phyloP scores from a whole-genome alignment of 179 eudicot species.

The Silene noctiflora region DNA sequence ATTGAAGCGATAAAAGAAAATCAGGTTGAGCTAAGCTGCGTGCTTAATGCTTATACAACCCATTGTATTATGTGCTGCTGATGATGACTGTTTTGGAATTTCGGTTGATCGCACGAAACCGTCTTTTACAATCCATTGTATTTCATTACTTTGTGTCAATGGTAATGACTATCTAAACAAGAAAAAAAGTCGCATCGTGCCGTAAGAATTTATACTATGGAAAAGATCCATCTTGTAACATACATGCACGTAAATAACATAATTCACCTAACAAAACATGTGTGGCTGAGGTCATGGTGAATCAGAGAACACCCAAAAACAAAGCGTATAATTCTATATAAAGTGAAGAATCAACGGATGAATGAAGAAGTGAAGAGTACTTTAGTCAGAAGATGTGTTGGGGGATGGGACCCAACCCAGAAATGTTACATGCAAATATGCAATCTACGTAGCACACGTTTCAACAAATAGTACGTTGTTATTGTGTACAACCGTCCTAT shows the following conservation, averaged over 20 bases:
- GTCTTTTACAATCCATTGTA: no score
- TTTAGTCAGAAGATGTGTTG: background rate
- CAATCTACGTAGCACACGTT: constrained; percentile 30
- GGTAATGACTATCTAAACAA: no score
- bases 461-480: background rate
- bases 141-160: no score
- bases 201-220: background rate
- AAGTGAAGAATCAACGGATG: constrained; percentile 12
- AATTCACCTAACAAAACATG: no score
- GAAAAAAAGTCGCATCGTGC: background rate
- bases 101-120: background rate
- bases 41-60: background rate
- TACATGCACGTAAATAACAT: no score
- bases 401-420: constrained; percentile 18
- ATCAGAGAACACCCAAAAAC: constrained; percentile 8
- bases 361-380: constrained; percentile 3
- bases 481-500: no score
- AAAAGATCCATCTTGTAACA: no score
- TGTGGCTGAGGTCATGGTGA: background rate
- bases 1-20: background rate
- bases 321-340: background rate
- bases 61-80: background rate
- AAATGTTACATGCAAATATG: constrained; percentile 19
- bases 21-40: background rate
- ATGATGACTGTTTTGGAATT: background rate